phyloP scores from a whole-genome alignment of 352 stramenopile genomes.

The Thalassiosira hispida region DNA sequence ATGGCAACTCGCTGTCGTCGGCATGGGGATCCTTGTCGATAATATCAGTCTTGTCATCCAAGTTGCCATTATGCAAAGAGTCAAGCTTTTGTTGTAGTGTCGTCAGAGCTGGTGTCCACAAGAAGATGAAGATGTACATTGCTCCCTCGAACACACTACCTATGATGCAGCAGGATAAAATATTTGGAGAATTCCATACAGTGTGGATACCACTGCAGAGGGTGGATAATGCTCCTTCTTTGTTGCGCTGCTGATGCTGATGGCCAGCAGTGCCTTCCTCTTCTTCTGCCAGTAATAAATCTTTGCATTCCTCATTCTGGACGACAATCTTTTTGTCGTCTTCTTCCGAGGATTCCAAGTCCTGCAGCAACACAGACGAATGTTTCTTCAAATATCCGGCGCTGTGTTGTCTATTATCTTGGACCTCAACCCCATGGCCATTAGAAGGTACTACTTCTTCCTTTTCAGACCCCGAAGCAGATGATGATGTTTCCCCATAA shows the following conservation, averaged over 20 bases:
- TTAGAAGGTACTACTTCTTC: not conserved
- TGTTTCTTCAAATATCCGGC: slow-evolving; percentile 23
- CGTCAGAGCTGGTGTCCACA: slow-evolving; percentile 86
- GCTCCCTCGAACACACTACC: slow-evolving; percentile 82
- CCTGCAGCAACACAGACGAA: slow-evolving; percentile 15
- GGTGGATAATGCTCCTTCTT: slow-evolving; percentile 20
- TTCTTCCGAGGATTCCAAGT: not conserved
- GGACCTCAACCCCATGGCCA: not conserved
- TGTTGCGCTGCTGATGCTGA: not conserved
- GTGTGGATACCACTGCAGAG: slow-evolving; percentile 47
- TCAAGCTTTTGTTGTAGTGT: slow-evolving; percentile 61
- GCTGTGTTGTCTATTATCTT: not conserved
- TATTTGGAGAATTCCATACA: slow-evolving; percentile 68
- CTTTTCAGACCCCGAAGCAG: not conserved
- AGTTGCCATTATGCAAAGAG: slow-evolving; percentile 3
- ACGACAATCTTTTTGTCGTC: not conserved
- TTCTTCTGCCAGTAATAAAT: not conserved
- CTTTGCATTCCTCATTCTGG: not conserved
- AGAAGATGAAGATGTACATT: slow-evolving; percentile 90
- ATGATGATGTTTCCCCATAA: slow-evolving; percentile 26
- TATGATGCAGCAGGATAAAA: slow-evolving; percentile 75
- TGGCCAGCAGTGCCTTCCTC: not conserved
- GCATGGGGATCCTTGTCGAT: not conserved
- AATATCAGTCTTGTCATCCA: not conserved
- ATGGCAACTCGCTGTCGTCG: slow-evolving; percentile 62